Conservation (phyloP, 2,329 filamentous ascomycete species). For the Clarireedia paspali region DNA sequence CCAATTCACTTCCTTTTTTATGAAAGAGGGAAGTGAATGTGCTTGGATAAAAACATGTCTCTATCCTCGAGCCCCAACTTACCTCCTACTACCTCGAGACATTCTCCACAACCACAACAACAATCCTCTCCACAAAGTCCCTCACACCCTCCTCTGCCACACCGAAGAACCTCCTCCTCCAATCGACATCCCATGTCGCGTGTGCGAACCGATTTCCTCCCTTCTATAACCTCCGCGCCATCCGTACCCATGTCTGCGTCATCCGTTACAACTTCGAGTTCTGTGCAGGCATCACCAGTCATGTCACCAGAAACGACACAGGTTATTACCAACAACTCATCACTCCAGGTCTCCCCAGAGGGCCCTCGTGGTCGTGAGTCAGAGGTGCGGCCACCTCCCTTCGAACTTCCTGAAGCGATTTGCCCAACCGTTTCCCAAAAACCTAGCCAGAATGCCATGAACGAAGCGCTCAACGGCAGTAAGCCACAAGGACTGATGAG, state of each 20-base stretch:
- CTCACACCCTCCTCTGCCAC: background rate
- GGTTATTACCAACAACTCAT: slow-evolving; percentile 51
- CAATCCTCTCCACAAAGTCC: background rate
- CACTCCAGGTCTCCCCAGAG: slow-evolving; percentile 61
- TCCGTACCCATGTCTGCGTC: slow-evolving; percentile 46
- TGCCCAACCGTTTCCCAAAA: slow-evolving; percentile 45
- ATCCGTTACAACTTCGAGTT: slow-evolving; percentile 45
- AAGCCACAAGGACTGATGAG: slow-evolving; percentile 68
- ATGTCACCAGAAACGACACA: slow-evolving; percentile 45
- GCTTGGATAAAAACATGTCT: background rate
- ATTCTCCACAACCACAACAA: background rate
- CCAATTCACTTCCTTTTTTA: background rate
- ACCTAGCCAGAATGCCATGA: slow-evolving; percentile 55
- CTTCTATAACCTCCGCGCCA: slow-evolving; percentile 24
- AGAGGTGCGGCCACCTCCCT: slow-evolving; percentile 44
- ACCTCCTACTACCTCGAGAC: background rate
- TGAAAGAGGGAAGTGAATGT: background rate
- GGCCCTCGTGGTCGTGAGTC: slow-evolving; percentile 47
- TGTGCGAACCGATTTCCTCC: slow-evolving; percentile 27
- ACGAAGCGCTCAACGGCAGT: slow-evolving; percentile 48
- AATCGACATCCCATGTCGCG: slow-evolving; percentile 21
- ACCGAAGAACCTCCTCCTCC: slow-evolving; percentile 8
- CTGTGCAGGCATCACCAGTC: slow-evolving; percentile 47
- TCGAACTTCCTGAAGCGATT: slow-evolving; percentile 69
- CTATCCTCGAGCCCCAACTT: slow-evolving; percentile 1